Base-by-base conservation (phyloP, 73 alveolate species). In the Stentor coeruleus region DNA sequence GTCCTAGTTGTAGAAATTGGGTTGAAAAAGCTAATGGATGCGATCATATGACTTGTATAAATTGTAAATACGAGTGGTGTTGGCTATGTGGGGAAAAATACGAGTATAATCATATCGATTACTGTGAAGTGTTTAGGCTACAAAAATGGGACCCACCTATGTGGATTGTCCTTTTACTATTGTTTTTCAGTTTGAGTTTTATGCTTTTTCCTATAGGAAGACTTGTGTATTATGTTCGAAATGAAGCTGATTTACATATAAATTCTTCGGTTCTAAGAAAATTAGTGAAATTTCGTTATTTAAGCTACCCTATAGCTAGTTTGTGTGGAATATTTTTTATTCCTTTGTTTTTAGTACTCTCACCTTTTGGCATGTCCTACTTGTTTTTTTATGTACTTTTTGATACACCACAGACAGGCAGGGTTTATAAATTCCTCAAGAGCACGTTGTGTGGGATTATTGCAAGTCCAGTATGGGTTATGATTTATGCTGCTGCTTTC, bases 1-100 rank as follows among this genome's bases (percentile, higher is more conserved):
- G 98, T 77, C 98, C 98, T 6, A 89, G 76, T 36, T 93, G 98
- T 80, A 93, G 91, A 86, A 89, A 82, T 0, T 77, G 85, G 39
- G 82, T 93, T 2, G 95, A 93, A 82, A 93, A 93, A 85, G 80
- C 76, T 33, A 88, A 84, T 74, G 98, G 98, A 30, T 93, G 98
- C 83, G 90, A 93, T 82, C 98, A 93, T 81, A 93, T 93, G 98
- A 91, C 95, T 28, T 93, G 98, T 66, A 39, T 90, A 26, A 77
- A 81, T 59, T 92, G 98, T 73, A 79, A 85, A n/a, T 91, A 84
- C 77, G 88, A 89, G 55, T 92, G 96, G 95, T 92, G 98, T 86
- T 92, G 98, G 98, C 74, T 90, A 26, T 92, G 98, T 82, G 79
- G 79, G 66, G 66, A 49, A 49, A 49, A 49, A 49, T 49, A 49